These are phyloP conservation scores for Gymnopilus dilepis DNA, from an alignment of 768 basidiomycete species.

Conservation along the genomic window DNA sequence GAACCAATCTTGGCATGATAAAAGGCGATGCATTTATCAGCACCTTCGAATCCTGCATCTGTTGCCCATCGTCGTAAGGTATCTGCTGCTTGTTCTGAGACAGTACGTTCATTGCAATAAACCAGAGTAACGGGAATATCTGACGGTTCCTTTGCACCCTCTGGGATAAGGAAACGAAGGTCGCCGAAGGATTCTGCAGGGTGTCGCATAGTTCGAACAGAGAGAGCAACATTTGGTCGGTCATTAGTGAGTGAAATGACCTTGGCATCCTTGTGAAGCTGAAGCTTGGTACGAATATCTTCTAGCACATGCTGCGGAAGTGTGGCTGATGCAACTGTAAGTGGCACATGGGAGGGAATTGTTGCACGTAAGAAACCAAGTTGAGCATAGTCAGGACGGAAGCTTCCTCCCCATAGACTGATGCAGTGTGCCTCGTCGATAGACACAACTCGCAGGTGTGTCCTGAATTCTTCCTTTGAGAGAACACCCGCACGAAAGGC, in stretches of 20 bases:
- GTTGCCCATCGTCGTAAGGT: no score
- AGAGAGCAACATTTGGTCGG: constrained; percentile 34
- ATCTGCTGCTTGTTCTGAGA: constrained; percentile 11
- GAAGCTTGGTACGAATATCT: constrained; percentile 22
- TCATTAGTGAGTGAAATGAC: constrained; percentile 23
- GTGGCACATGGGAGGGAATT: constrained; percentile 18
- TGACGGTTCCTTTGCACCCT: neutral
- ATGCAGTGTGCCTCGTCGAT: constrained; percentile 28
- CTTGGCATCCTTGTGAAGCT: constrained; percentile 13
- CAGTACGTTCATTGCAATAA: constrained; percentile 26
- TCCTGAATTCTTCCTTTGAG: neutral
- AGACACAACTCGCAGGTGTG: no score
- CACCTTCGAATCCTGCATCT: no score
- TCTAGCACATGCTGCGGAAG: constrained; percentile 24
- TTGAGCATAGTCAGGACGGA: constrained; percentile 22
- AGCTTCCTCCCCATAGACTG: constrained; percentile 26
- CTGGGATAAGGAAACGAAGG: no score
- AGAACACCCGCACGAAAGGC: no score
- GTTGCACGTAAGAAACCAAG: constrained; percentile 19
- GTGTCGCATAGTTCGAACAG: constrained; percentile 25
- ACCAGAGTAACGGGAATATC: constrained; percentile 27
- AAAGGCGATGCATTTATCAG: neutral
- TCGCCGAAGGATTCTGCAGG: neutral
- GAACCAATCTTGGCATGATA: constrained; percentile 16
- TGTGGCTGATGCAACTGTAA: neutral